phyloP scores from a whole-genome alignment of 345 rosid genomes.

The Geranium brycei region DNA sequence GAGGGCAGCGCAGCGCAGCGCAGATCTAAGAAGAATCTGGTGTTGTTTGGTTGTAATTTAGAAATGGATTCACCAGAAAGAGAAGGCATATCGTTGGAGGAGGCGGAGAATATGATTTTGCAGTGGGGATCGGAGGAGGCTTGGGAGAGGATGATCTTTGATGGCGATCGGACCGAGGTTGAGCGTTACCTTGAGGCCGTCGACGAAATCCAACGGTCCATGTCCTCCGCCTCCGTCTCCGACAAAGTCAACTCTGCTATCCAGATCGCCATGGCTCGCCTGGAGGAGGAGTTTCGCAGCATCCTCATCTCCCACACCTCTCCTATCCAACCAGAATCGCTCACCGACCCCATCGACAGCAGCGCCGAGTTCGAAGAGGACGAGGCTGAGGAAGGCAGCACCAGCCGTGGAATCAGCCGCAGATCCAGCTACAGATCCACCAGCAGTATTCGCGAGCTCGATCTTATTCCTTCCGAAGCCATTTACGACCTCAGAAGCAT shows the following conservation, averaged over 20 bases:
- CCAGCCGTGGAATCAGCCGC: too few species aligned
- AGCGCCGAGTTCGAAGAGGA: too few species aligned
- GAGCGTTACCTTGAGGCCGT: slow-evolving; percentile 63
- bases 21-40: not conserved
- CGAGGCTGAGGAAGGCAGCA: too few species aligned
- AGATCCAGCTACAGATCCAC: not conserved
- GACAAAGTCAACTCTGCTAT: slow-evolving; percentile 43
- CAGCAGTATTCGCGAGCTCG: too few species aligned
- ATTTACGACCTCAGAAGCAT: too few species aligned
- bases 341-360: slow-evolving; percentile 8
- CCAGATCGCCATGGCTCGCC: slow-evolving; percentile 90
- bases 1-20: too few species aligned
- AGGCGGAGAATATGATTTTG: slow-evolving; percentile 51
- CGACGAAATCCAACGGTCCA: slow-evolving; percentile 57
- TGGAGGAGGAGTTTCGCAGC: slow-evolving; percentile 72
- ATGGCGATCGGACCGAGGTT: slow-evolving; percentile 48
- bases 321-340: slow-evolving; percentile 45
- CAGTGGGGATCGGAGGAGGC: slow-evolving; percentile 84
- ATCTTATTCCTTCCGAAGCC: too few species aligned
- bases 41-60: not conserved
- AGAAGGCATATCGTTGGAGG: slow-evolving; percentile 21
- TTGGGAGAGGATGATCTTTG: slow-evolving; percentile 59
- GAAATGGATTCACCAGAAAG: slow-evolving; percentile 50
- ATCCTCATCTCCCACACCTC: slow-evolving; percentile 42
- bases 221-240: slow-evolving; percentile 31